Evolutionary conservation across 1,284 basidiomycete genomes (phyloP), one percentile per base, ranked within the genome.

Genomic region (Puccinia brachypodii): DNA sequence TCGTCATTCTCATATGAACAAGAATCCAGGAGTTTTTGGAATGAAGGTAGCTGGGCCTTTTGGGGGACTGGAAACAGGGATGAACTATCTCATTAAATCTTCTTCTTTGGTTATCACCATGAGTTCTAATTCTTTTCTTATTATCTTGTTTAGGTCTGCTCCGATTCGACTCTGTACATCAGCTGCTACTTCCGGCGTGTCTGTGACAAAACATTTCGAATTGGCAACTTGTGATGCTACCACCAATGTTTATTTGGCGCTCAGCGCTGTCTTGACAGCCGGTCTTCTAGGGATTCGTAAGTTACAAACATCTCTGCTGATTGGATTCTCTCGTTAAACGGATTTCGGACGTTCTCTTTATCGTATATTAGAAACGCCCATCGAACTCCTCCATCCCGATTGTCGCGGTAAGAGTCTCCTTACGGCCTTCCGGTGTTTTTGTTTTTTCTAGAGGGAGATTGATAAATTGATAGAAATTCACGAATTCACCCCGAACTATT

Each of bases 1-100:
- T 80, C 69, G n/a, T 60, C 69, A 36, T 80, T 80, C 58, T 80
- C 77, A 36, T 80, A 80, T 42, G 77, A 80, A n/a, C 77, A 69
- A 36, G 38, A 36, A 60, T 14, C 50, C 25, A 42, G 44, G 14
- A 58, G 69, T 50, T 53, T 38, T 14, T 72, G 77, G 77, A 44
- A 47, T 42, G 77, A 69, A 38, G 77, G 68, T 0, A 62, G 28
- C 16, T 80, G 77, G 77, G 66, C 58, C 25, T 71, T 58, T 73
- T 80, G 77, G 77, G 77, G 77, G 6, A 72, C 77, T 38, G 77
- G 64, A 25, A 80, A 80, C 58, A 80, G 68, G 77, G 36, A 53
- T 36, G 68, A 47, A 33, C 31, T 14, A 33, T 60, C 36, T 60
- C 36, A 4, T 38, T 68, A 9, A 68, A 44, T n/a, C 2, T 38